phyloP scores from a whole-genome alignment of 768 basidiomycete genomes.

The Leucogyrophana mollusca region DNA sequence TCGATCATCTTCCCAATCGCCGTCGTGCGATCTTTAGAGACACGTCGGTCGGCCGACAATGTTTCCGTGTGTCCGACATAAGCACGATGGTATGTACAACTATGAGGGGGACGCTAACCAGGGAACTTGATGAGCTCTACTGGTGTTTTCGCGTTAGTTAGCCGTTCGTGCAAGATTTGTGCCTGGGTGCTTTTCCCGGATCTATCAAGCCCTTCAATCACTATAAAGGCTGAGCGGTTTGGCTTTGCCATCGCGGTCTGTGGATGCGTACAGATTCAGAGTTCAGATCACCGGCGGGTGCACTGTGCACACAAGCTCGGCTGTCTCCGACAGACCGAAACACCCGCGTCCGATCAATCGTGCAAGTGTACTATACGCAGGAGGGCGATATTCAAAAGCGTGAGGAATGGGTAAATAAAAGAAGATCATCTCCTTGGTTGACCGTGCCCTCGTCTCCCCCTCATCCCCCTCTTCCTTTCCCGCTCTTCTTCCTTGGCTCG shows the following conservation, averaged over 20 bases:
- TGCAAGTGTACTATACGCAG: too few species aligned
- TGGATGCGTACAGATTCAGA: too few species aligned
- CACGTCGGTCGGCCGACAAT: too few species aligned
- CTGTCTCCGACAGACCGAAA: too few species aligned
- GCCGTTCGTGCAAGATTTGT: constrained; percentile 50
- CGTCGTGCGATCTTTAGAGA: constrained; percentile 84
- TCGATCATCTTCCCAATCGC: constrained; percentile 92
- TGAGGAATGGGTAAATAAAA: too few species aligned
- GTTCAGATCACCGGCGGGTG: too few species aligned
- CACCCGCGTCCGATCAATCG: too few species aligned
- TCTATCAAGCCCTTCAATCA: constrained; percentile 93
- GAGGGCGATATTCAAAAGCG: too few species aligned
- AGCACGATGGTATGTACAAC: not conserved
- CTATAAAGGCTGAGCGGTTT: constrained; percentile 77
- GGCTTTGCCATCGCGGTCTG: constrained; percentile 4
- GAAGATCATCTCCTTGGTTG: constrained; percentile 23
- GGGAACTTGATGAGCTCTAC: constrained; percentile 84
- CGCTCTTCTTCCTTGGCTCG: constrained; percentile 77
- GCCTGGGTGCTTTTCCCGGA: constrained; percentile 95
- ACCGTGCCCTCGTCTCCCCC: constrained; percentile 17
- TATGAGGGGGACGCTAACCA: constrained; percentile 47
- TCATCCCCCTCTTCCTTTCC: constrained; percentile 50
- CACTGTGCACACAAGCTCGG: too few species aligned
- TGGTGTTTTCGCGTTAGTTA: constrained; percentile 29
- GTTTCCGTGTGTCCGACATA: not conserved